Evolutionary conservation across 2,329 filamentous ascomycete genomes (phyloP), one percentile per base, ranked within the genome.

Genomic region (Ophiostoma montium): DNA sequence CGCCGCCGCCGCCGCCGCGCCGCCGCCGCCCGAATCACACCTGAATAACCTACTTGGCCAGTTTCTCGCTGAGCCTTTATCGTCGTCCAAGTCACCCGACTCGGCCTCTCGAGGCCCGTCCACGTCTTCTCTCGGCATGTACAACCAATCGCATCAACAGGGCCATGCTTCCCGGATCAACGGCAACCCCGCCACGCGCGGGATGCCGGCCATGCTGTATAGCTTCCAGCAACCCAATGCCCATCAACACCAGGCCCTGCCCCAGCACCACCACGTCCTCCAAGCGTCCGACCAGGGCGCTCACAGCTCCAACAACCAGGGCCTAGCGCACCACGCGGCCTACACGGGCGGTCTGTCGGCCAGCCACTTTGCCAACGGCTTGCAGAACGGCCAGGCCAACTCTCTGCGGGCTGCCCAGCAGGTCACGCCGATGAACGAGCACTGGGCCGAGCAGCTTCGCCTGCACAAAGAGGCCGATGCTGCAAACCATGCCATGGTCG

Each of bases 381-480:
- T 80, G 31, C 74, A 77, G 49, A 81, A 80, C 58, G 77, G 77
- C 33, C 75, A 56, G 11, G 30, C 30, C 27, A 44, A 44, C 30
- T 19, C 16, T 21, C 42, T 44, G 16, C 42, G 42, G 13, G 27
- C 42, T 13, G 41, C 50, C 12, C 53, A 54, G 31, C 74, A 74
- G 49, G 16, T 44, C 18, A 31, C 42, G 12, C 71, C 69, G 49
- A 64, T 72, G 41, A 79, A 67, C 54, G 78, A 82, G 57, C 84
- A 94, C 64, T 96, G 89, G 89, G 80, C 83, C 55, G 83, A 92
- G 61, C 92, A 98, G 67, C 67, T 95, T 55, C 80, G 84, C 54
- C 69, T 89, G 59, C 83, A 82, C 54, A 85, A 89, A 56, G 84
- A 87, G 54, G 79, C 86, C 59, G 86, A 76, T 70, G 80, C 70